Evolutionary conservation across 75 land plant species (phyloP), one percentile per base, ranked within the genome.

Genomic region (Ceratopteris richardii): DNA sequence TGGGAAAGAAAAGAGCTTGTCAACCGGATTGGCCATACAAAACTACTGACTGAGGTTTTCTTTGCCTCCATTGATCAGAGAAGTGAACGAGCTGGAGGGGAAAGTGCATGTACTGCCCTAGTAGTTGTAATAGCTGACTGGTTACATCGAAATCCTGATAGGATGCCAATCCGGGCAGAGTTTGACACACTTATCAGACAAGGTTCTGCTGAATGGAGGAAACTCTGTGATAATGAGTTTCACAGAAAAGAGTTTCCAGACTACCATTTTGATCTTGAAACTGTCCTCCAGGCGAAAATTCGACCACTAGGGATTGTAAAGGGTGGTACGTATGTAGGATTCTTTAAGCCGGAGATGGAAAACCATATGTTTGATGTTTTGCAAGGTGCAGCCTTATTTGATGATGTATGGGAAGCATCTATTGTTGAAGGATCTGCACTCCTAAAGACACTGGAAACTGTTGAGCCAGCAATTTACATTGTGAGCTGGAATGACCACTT

Each of bases 401-500:
- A 88, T 47, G 47, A 58, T n/a, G 77, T 88, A 22, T 88, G 88
- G 93, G 61, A 79, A 19, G 78, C 78, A 57, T 60, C 82, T 25
- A 44, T 23, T 24, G 19, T 6, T 20, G 30, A 43, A 1, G 31
- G 14, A 24, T 26, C 28, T 3, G 29, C 2, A 43, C 29, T 11
- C 0, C 25, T 7, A 58, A 73, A 29, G 31, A 51, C 6, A 36
- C 56, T 11, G 5, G 72, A 55, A 40, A 52, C 44, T 23, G 56
- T 53, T 31, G 75, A 71, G 39, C 63, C 69, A n/a, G 75, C 69
- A 16, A 41, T 84, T 1, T 88, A 88, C 50, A 88, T 88, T 13
- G 67, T 81, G 25, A 81, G 87, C 58, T 88, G 88, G 87, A 84
- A 84, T 58, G 88, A 88, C 53, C 93, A 88, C 59, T 88, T 83